These are phyloP conservation scores for Mortierella sp. DNA, from an alignment of 371 early-diverging fungal species.

Conservation along the genomic window DNA sequence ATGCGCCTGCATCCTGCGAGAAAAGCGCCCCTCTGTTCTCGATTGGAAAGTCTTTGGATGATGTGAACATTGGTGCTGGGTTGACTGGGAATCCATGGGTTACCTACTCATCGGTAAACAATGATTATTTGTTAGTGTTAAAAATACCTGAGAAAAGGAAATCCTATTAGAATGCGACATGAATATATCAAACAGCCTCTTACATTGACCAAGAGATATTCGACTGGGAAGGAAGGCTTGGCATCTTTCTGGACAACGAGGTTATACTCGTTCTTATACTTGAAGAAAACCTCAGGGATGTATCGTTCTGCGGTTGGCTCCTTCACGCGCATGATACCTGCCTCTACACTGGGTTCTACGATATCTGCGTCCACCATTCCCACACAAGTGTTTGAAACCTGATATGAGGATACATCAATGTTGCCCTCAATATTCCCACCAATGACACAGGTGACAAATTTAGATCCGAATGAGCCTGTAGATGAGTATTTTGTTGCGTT, in stretches of 20 bases:
- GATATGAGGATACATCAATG: slow-evolving; percentile 92
- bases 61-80: slow-evolving; percentile 81
- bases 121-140: not conserved
- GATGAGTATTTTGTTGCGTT: slow-evolving; percentile 77
- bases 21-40: slow-evolving; percentile 76
- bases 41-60: slow-evolving; percentile 70
- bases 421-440: slow-evolving; percentile 85
- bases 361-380: slow-evolving; percentile 95
- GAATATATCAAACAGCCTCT: slow-evolving; percentile 14
- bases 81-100: slow-evolving; percentile 94
- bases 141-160: not conserved
- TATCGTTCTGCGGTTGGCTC: slow-evolving; percentile 84
- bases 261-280: slow-evolving; percentile 94
- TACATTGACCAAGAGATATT: slow-evolving; percentile 96
- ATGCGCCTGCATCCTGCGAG: slow-evolving; percentile 47
- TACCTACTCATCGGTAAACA: slow-evolving; percentile 65
- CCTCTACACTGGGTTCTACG: slow-evolving; percentile 91
- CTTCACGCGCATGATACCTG: slow-evolving; percentile 89
- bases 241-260: slow-evolving; percentile 86
- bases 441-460: slow-evolving; percentile 95
- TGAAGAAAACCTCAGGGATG: slow-evolving; percentile 97
- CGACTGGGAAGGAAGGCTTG: slow-evolving; percentile 96
- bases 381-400: slow-evolving; percentile 93
- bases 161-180: not conserved
- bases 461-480: slow-evolving; percentile 87